phyloP scores from a whole-genome alignment of 305 asterid species.

The Ajuga reptans region DNA sequence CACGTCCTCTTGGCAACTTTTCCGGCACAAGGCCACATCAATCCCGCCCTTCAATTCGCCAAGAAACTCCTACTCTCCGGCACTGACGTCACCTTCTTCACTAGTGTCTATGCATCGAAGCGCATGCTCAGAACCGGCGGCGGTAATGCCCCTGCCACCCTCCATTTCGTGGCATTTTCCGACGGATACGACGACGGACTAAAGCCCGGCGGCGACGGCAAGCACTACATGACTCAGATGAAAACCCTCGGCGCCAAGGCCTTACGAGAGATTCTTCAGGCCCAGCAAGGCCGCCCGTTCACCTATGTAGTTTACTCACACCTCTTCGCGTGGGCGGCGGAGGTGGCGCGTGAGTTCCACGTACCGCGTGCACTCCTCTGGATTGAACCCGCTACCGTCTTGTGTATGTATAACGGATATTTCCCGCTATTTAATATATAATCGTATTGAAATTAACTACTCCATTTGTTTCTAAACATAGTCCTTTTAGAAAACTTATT shows the following conservation, averaged over 20 bases:
- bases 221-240: conserved; percentile 24
- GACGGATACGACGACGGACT: conserved; percentile 39
- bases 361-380: conserved; percentile 44
- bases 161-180: conserved; percentile 29
- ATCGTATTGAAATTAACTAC: too few species aligned
- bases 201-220: conserved; percentile 15
- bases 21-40: conserved; percentile 64
- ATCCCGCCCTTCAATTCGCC: conserved; percentile 58
- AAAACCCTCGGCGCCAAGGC: conserved; percentile 24
- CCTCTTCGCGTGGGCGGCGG: conserved; percentile 39
- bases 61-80: conserved; percentile 34
- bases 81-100: conserved; percentile 45
- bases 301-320: conserved; percentile 33
- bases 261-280: conserved; percentile 8
- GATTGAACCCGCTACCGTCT: conserved; percentile 49
- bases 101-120: conserved; percentile 28
- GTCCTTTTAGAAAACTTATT: too few species aligned
- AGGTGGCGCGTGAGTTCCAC: conserved; percentile 32
- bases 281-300: conserved; percentile 23
- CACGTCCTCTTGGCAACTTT: conserved; percentile 45
- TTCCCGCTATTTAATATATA: too few species aligned
- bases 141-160: conserved; percentile 6
- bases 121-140: conserved; percentile 14
- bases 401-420: conserved; percentile 1
- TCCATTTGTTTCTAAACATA: too few species aligned